These are phyloP conservation scores for Coprinopsis marcescibilis DNA, from an alignment of 768 basidiomycete species.

Conservation along the genomic window DNA sequence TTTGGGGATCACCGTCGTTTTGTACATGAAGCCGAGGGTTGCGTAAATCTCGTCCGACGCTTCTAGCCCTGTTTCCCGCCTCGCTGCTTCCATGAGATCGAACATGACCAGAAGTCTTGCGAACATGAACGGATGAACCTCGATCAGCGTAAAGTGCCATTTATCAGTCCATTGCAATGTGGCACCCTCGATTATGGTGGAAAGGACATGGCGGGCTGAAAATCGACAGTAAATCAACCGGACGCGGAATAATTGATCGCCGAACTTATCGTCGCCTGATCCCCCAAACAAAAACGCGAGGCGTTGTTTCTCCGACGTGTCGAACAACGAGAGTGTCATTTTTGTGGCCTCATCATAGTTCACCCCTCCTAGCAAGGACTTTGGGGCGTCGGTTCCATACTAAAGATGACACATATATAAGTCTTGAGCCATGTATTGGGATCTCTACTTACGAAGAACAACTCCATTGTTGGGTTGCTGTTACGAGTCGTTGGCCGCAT, in stretches of 20 bases:
- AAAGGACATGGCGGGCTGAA: background rate
- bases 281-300: constrained; percentile 11
- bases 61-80: background rate
- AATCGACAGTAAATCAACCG: background rate
- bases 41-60: background rate
- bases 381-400: no score
- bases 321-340: background rate
- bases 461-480: no score
- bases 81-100: background rate
- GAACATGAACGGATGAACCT: background rate
- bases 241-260: background rate
- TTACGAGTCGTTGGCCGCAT: no score
- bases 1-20: background rate
- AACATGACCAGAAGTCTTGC: background rate
- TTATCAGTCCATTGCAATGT: background rate
- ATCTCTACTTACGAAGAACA: no score
- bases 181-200: background rate
- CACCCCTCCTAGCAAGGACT: no score
- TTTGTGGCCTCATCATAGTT: background rate
- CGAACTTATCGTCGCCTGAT: constrained; percentile 7
- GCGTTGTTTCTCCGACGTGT: background rate
- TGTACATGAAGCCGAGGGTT: background rate
- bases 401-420: no score
- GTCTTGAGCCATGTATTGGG: no score
- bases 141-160: background rate